Percentiles rank a stretch among this genome's conserved stretches.
Conservation (phyloP, 257 asterid species). For the Nicotiana tomentosiformis region DNA sequence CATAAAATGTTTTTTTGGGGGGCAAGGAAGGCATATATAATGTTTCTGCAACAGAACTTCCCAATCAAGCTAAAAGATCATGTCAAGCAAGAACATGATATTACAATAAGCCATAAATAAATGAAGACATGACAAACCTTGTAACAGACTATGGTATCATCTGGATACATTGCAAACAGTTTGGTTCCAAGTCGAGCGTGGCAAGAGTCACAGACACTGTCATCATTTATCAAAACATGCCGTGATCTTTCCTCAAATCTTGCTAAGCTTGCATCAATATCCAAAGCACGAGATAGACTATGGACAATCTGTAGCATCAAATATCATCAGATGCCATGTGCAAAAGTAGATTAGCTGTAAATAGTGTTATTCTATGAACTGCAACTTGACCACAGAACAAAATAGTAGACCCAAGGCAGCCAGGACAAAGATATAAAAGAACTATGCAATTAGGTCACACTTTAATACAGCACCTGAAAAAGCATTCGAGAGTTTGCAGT, state of each 20-base stretch:
- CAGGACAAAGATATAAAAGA: not conserved
- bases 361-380: not conserved
- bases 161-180: conserved; percentile 98
- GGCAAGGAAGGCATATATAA: not conserved
- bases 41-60: not conserved
- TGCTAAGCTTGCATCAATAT: conserved; percentile 76
- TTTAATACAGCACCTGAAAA: not conserved
- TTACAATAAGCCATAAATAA: not conserved
- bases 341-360: not conserved
- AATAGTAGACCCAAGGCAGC: not conserved
- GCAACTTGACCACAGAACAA: not conserved
- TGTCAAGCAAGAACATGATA: not conserved
- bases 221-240: conserved; percentile 73
- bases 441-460: not conserved
- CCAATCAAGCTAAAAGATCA: not conserved
- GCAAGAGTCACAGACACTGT: conserved; percentile 87
- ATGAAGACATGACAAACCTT: conserved; percentile 46
- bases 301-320: conserved; percentile 53
- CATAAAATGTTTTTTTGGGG: not conserved
- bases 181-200: conserved; percentile 94
- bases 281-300: conserved; percentile 70
- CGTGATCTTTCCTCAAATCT: conserved; percentile 94
- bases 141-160: conserved; percentile 86
- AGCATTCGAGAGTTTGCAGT: not conserved
- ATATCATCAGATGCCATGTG: not conserved